Evolutionary conservation across 2,329 filamentous ascomycete species (phyloP).

Genomic region (Trichothecium sympodiale): DNA sequence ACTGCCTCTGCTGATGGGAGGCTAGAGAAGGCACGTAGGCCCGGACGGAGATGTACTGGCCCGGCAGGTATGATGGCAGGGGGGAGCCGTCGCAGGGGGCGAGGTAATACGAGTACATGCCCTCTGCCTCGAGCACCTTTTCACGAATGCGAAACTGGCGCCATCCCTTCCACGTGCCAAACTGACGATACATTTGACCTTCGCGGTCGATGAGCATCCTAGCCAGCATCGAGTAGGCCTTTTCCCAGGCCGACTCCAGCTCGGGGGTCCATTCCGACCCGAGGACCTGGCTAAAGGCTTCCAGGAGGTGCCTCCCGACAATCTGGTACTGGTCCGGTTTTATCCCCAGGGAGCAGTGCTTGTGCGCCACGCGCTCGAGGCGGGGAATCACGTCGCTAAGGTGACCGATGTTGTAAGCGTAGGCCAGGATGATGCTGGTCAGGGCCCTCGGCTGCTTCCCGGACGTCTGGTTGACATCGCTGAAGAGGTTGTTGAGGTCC

Average conservation of each 20-base stretch:
- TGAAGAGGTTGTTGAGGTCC: conserved; percentile 60
- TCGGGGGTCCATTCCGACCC: conserved; percentile 51
- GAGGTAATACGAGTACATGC: conserved; percentile 62
- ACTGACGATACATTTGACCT: conserved; percentile 47
- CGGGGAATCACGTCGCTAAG: conserved; percentile 42
- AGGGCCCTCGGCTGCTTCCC: conserved; percentile 23
- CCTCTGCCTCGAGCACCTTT: conserved; percentile 55
- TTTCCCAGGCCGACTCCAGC: conserved; percentile 55
- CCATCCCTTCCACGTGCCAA: conserved; percentile 55
- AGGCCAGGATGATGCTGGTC: conserved; percentile 47
- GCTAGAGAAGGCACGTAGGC: conserved; percentile 44
- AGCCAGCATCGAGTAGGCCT: conserved; percentile 64
- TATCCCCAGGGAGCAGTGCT: conserved; percentile 62
- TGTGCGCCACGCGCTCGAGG: conserved; percentile 53
- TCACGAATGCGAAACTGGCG: conserved; percentile 53
- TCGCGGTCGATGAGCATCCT: conserved; percentile 61
- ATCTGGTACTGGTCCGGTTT: conserved; percentile 58
- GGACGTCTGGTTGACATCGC: conserved; percentile 29
- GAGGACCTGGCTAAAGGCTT: conserved; percentile 55
- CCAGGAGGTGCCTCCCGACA: conserved; percentile 58
- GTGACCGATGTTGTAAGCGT: conserved; percentile 59
- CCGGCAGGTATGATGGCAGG: conserved; percentile 55
- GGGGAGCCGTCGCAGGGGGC: conserved; percentile 45
- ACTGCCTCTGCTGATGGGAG: conserved; percentile 57
- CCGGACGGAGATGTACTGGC: conserved; percentile 61